Evolutionary conservation across 371 early-diverging fungal species (phyloP), one percentile per base, ranked within the genome.

Genomic region (Syncephalastrum racemosum): DNA sequence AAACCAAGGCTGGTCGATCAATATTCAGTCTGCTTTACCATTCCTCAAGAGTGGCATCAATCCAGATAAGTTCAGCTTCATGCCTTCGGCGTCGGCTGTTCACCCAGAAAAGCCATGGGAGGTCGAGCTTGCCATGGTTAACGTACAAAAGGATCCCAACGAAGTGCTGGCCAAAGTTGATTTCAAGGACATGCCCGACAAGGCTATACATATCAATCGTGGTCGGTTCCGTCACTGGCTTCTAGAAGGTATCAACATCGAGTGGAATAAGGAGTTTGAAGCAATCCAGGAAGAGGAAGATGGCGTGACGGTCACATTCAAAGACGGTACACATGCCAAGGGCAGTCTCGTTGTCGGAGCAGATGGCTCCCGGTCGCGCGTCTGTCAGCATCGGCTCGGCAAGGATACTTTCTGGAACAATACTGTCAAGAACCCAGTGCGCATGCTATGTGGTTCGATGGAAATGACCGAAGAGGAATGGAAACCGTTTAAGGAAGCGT

Each of bases 1-100:
- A 4, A 19, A 46, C 6, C 73, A 73, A 53, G 73, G 73, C 2
- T 66, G 62, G 58, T 62, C 63, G 10, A 36, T 69, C 14, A 57
- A 53, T 10, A 25, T 73, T n/a, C 64, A 64, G 23, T 64, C 64
- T 15, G 51, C 54, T 8, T 25, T 71, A 7, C 16, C 24, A 4
- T 22, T 46, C 4, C 31, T 65, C 12, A 23, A 8, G 7, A n/a
- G 44, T 18, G 18, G n/a, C 2, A 43, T 63, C 40, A 25, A 56
- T 39, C 55, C 63, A 13, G 50, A 42, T 2, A 42, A 50, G 7
- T 55, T 46, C 47, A 41, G 59, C 36, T 43, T 48, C 0, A 41
- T 62, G 15, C 46, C 48, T 20, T 16, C n/a, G 5, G 45, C 25
- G 4, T 27, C 57, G 0, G 58, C 63, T 6, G 70, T 65, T 20